Conservation (phyloP, 169 alveolate species). For the Blepharisma undulans region DNA sequence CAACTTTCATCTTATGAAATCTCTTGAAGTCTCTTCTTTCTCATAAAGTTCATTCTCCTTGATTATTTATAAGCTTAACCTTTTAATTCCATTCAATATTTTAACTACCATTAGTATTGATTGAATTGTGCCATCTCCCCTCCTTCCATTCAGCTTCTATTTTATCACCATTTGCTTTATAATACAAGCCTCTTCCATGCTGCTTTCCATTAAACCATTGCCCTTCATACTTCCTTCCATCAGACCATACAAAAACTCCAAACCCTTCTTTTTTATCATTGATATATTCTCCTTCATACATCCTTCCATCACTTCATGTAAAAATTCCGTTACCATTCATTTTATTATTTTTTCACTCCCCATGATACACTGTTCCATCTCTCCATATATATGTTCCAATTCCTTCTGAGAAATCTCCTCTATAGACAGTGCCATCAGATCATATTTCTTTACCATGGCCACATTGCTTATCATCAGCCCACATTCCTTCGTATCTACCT, state of each 20-base stretch:
- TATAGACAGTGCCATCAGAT: slow-evolving; percentile 63
- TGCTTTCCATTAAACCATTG: slow-evolving; percentile 72
- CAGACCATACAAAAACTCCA: slow-evolving; percentile 73
- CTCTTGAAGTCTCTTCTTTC: neutral
- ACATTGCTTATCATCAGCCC: slow-evolving; percentile 70
- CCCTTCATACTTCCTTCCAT: slow-evolving; percentile 74
- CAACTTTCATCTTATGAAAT: neutral
- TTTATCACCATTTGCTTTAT: slow-evolving; percentile 44
- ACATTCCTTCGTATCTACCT: slow-evolving; percentile 70
- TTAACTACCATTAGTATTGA: neutral
- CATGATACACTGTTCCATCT: slow-evolving; percentile 70
- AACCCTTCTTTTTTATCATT: slow-evolving; percentile 64
- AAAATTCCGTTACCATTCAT: slow-evolving; percentile 70
- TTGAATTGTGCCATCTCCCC: slow-evolving; percentile 62
- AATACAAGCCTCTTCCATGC: slow-evolving; percentile 72
- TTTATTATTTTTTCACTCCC: slow-evolving; percentile 62
- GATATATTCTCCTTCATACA: slow-evolving; percentile 58
- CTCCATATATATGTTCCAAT: slow-evolving; percentile 68
- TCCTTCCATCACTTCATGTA: slow-evolving; percentile 66
- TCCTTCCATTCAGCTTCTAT: slow-evolving; percentile 74
- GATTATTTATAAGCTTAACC: neutral
- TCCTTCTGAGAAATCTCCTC: slow-evolving; percentile 60
- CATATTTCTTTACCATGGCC: slow-evolving; percentile 69
- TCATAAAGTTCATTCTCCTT: neutral
- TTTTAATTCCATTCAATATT: neutral